phyloP scores from a whole-genome alignment of 495 filamentous ascomycete species.

The Neurospora sp. region DNA sequence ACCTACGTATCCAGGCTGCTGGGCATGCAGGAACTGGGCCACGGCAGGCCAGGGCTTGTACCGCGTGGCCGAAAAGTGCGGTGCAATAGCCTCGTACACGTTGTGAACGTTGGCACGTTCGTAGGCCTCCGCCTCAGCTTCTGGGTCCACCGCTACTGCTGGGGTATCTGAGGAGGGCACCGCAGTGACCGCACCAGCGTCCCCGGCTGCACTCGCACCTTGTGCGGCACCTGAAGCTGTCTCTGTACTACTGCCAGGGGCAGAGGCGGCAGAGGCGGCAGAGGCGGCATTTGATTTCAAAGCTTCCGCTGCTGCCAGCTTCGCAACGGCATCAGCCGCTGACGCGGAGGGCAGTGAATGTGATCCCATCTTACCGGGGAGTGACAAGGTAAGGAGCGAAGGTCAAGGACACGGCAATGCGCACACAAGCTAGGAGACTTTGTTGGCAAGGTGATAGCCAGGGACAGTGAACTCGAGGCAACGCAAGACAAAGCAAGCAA shows the following conservation, averaged over 20 bases:
- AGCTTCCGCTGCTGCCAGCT: slow-evolving; percentile 9
- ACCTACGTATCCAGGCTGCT: slow-evolving; percentile 66
- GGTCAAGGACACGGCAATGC: neutral
- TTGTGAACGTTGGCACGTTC: slow-evolving; percentile 81
- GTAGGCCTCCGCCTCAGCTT: slow-evolving; percentile 42
- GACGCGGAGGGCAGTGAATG: slow-evolving; percentile 20
- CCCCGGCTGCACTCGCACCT: neutral
- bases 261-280: neutral
- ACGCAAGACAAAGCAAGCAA: neutral
- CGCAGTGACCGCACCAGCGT: slow-evolving; percentile 1
- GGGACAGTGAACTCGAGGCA: neutral
- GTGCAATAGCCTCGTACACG: slow-evolving; percentile 90
- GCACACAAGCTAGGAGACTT: neutral
- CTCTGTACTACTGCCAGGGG: neutral
- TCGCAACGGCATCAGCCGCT: slow-evolving; percentile 21
- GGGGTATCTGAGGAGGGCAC: slow-evolving; percentile 5
- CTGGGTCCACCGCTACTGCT: slow-evolving; percentile 7
- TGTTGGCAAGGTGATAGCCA: neutral
- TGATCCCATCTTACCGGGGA: neutral
- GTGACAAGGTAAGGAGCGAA: neutral
- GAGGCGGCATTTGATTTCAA: neutral
- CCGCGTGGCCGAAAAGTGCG: slow-evolving; percentile 88
- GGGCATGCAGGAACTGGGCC: slow-evolving; percentile 61
- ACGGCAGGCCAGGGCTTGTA: slow-evolving; percentile 98
- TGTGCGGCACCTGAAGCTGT: neutral